Evolutionary conservation across 2,329 filamentous ascomycete species (phyloP).

Genomic region (Geosmithia flava): DNA sequence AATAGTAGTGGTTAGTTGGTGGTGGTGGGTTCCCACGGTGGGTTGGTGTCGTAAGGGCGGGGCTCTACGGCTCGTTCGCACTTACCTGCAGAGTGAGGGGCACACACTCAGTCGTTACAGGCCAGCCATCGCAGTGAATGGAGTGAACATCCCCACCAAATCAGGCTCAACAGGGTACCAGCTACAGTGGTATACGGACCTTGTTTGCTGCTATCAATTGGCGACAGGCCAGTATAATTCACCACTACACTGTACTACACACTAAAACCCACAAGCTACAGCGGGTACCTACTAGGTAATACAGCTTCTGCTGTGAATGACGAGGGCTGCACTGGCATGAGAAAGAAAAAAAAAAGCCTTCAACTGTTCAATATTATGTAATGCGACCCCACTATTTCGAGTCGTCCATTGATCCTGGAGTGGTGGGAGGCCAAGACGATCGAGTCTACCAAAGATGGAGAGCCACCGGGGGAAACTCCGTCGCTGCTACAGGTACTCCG

Average conservation of each 20-base stretch:
- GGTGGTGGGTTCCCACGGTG: neutral
- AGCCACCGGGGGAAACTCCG: no score
- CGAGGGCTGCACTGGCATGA: neutral
- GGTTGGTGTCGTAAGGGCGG: neutral
- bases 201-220: no score
- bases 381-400: neutral
- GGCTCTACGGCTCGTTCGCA: neutral
- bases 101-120: neutral
- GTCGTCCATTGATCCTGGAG: no score
- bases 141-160: neutral
- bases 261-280: no score
- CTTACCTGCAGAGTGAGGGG: neutral
- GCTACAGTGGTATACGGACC: no score
- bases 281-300: no score
- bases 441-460: no score
- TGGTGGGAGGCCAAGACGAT: no score
- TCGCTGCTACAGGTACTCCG: no score
- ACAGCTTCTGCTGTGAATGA: no score
- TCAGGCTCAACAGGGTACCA: neutral
- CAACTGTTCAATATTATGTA: slow-evolving; percentile 1
- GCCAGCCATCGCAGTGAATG: neutral
- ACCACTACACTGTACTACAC: neutral
- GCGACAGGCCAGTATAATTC: no score
- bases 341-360: neutral
- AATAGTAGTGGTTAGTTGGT: neutral